These are phyloP conservation scores for Rhizomucor miehei DNA, from an alignment of 371 early-diverging fungal species.

Conservation along the genomic window DNA sequence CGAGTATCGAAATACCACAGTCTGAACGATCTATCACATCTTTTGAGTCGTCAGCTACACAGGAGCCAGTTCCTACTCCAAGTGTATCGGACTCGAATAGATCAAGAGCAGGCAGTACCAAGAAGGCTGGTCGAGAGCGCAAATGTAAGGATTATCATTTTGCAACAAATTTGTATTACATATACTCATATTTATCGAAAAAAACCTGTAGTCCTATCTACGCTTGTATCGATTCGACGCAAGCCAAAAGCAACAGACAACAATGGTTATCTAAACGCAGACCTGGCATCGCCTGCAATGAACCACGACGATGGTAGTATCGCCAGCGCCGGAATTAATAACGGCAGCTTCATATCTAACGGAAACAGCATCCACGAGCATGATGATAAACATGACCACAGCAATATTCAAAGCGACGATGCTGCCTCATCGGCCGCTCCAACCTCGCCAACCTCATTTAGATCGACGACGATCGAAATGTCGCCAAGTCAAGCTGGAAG, in stretches of 20 bases:
- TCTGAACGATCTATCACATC: slow-evolving; percentile 10
- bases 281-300: slow-evolving; percentile 11
- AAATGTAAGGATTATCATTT: slow-evolving; percentile 14
- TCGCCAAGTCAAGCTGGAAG: slow-evolving; percentile 36
- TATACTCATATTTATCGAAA: no score
- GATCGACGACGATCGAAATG: slow-evolving; percentile 18
- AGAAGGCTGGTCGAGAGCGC: slow-evolving; percentile 15
- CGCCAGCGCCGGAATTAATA: slow-evolving; percentile 10
- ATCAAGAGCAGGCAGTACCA: slow-evolving; percentile 1
- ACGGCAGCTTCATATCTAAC: slow-evolving; percentile 7
- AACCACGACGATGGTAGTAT: slow-evolving; percentile 11
- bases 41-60: slow-evolving; percentile 8
- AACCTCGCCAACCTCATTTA: slow-evolving; percentile 16
- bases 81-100: slow-evolving; percentile 16
- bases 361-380: slow-evolving; percentile 1
- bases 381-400: no score
- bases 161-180: slow-evolving; percentile 9
- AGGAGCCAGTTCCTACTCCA: slow-evolving; percentile 13
- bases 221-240: slow-evolving; percentile 35
- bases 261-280: slow-evolving; percentile 16
- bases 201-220: slow-evolving; percentile 31
- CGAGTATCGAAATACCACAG: no score
- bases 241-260: slow-evolving; percentile 20
- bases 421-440: slow-evolving; percentile 11
- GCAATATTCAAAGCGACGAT: slow-evolving; percentile 6